Conservation (phyloP, 2,329 filamentous ascomycete genomes). For the Paracoccidioides brasiliensis region DNA sequence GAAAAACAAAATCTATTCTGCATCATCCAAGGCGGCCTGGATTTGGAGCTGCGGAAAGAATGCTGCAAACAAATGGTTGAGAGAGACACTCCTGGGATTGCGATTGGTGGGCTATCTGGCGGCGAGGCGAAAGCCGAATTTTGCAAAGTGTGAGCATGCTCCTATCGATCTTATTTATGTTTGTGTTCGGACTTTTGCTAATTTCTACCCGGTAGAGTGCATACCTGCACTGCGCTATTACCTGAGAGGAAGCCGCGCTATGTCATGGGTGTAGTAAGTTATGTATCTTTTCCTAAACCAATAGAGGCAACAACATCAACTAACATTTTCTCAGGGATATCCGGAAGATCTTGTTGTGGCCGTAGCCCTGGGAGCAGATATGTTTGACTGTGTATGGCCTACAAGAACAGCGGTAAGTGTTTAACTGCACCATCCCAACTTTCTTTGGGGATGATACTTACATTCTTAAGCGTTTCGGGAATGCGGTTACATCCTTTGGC, state of each 20-base stretch:
- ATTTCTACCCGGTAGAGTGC: slow-evolving; percentile 40
- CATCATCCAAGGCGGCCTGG: slow-evolving; percentile 92
- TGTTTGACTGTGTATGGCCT: slow-evolving; percentile 99
- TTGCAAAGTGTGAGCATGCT: slow-evolving; percentile 53
- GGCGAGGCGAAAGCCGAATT: slow-evolving; percentile 91
- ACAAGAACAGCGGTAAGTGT: slow-evolving; percentile 65
- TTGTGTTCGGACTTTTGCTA: not conserved
- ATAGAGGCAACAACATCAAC: slow-evolving; percentile 3
- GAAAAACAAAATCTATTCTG: slow-evolving; percentile 87
- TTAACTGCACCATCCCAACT: not conserved
- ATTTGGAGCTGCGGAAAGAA: slow-evolving; percentile 69
- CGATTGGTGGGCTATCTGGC: slow-evolving; percentile 86
- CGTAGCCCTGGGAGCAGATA: slow-evolving; percentile 86
- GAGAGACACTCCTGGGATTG: slow-evolving; percentile 86
- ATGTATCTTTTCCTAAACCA: not conserved
- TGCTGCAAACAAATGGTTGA: slow-evolving; percentile 81
- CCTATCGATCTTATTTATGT: not conserved
- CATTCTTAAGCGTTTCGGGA: slow-evolving; percentile 59
- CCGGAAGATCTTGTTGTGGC: slow-evolving; percentile 92
- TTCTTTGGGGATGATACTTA: not conserved
- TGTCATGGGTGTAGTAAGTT: slow-evolving; percentile 79
- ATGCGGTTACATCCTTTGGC: slow-evolving; percentile 70
- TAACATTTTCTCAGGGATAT: slow-evolving; percentile 49
- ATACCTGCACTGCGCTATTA: slow-evolving; percentile 69
- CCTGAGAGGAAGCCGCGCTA: slow-evolving; percentile 92